Evolutionary conservation across 345 rosid species (phyloP), one percentile per base, ranked within the genome.

Genomic region (Nephelium lappaceum): DNA sequence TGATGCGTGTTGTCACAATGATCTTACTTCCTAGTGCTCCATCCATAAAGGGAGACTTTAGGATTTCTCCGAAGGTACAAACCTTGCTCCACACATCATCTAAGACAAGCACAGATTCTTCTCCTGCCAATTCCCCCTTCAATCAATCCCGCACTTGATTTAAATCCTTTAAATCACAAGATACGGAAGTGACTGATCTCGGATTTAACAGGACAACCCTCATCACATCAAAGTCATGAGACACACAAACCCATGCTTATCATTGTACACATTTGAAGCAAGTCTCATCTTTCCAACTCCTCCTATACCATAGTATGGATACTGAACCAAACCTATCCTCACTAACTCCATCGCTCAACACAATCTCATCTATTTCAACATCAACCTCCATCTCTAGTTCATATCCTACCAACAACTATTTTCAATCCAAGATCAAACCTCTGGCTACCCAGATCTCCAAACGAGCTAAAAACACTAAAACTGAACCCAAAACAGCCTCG

Each of bases 11-110:
- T 31, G 36, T 49, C 55, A 49, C 55, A 49, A 49, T 49, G 14
- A 49, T 49, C 55, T 49, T 49, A 14, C 55, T 49, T 49, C 55
- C 55, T 11, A 16, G 5, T 14, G 19, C 55, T 49, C 55, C 55
- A 12, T 3, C 55, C 19, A 49, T 15, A 49, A 49, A 14, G 16
- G 19, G 55, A 49, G 55, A 49, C 55, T 16, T 49, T 3, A 49
- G 16, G 55, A 5, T 49, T 49, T 49, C 6, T 15, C 16, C 55
- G 5, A 49, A 49, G 16, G 5, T 49, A 49, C 16, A 15, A 49
- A 11, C 55, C 55, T 49, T 49, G 55, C 55, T 49, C 58, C 58
- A 53, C n/a, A 53, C 58, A 53, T 53, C 24, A 69, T 69, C 67
- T 6, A 64, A 9, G 8, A 64, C 67, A 27, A 27, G 38, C 39